Evolutionary conservation across 2,329 filamentous ascomycete species (phyloP).

Genomic region (Monosporascus cannonballus): DNA sequence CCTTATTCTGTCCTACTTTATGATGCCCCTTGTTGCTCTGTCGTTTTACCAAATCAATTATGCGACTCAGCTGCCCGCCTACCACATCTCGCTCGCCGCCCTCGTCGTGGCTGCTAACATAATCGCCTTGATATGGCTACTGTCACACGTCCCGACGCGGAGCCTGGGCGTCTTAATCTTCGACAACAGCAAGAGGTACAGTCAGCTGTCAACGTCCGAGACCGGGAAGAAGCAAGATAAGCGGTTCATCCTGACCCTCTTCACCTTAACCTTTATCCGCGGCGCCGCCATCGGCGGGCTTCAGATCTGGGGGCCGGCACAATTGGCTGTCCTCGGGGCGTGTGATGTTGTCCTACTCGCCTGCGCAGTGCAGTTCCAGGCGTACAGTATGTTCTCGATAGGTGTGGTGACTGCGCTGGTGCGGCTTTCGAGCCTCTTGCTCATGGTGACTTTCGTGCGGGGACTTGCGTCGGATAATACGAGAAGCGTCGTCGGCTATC

Average conservation of each 20-base stretch:
- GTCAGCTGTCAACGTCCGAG: constrained; percentile 2
- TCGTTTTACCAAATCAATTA: constrained; percentile 11
- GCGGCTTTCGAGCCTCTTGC: constrained; percentile 43
- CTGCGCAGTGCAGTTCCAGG: constrained; percentile 5
- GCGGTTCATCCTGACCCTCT: constrained; percentile 8
- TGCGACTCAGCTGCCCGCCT: constrained; percentile 5
- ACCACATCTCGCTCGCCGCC: constrained; percentile 4
- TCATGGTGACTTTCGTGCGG: constrained; percentile 43
- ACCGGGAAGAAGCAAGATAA: constrained; percentile 4
- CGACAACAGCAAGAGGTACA: constrained; percentile 4
- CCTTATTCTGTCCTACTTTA: constrained; percentile 11
- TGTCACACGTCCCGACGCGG: constrained; percentile 5
- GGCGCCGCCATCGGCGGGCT: constrained; percentile 9
- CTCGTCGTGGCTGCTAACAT: constrained; percentile 4
- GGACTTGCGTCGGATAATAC: constrained; percentile 56
- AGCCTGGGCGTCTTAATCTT: constrained; percentile 9
- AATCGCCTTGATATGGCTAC: constrained; percentile 6
- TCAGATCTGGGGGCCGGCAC: constrained; percentile 9
- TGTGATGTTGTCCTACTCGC: constrained; percentile 10
- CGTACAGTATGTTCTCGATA: constrained; percentile 2
- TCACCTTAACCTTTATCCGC: constrained; percentile 7
- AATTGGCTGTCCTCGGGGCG: constrained; percentile 5
- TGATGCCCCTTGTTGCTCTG: constrained; percentile 10
- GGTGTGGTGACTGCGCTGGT: constrained; percentile 25
- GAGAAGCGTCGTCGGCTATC: constrained; percentile 65